Evolutionary conservation across 345 rosid species (phyloP).

Genomic region (Eucalyptus tenuipes): DNA sequence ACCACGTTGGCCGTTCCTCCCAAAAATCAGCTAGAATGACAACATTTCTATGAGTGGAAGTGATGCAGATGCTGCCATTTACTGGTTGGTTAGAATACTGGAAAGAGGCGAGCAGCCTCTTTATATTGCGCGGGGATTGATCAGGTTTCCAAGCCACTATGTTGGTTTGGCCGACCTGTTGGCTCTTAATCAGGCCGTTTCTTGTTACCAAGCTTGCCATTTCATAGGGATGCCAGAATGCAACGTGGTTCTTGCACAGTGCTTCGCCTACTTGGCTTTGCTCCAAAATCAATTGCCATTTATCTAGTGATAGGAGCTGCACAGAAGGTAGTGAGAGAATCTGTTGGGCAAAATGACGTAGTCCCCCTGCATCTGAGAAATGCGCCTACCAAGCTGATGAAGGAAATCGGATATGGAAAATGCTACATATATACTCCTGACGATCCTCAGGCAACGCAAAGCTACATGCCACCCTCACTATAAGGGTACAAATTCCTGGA

Average conservation of each 20-base stretch:
- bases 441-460: conserved; percentile 46
- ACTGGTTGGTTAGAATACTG: too few species aligned
- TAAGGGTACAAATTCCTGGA: conserved; percentile 60
- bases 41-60: conserved; percentile 54
- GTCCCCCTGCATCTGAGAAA: conserved; percentile 24
- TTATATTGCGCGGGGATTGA: too few species aligned
- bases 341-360: conserved; percentile 57
- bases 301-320: conserved; percentile 63
- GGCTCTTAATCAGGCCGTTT: too few species aligned
- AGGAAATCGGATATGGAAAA: conserved; percentile 61
- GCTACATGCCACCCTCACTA: conserved; percentile 55
- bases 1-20: too few species aligned
- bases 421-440: conserved; percentile 67
- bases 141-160: too few species aligned
- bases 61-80: conserved; percentile 25
- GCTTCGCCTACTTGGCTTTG: conserved; percentile 73
- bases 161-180: too few species aligned
- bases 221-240: conserved; percentile 41
- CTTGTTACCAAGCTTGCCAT: too few species aligned
- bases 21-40: too few species aligned
- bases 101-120: too few species aligned
- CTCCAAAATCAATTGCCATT: conserved; percentile 60
- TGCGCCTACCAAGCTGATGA: conserved; percentile 69
- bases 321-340: conserved; percentile 49
- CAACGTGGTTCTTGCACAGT: conserved; percentile 62